Base-by-base conservation (phyloP, 495 filamentous ascomycete species). In the Aspergillus indologenus region DNA sequence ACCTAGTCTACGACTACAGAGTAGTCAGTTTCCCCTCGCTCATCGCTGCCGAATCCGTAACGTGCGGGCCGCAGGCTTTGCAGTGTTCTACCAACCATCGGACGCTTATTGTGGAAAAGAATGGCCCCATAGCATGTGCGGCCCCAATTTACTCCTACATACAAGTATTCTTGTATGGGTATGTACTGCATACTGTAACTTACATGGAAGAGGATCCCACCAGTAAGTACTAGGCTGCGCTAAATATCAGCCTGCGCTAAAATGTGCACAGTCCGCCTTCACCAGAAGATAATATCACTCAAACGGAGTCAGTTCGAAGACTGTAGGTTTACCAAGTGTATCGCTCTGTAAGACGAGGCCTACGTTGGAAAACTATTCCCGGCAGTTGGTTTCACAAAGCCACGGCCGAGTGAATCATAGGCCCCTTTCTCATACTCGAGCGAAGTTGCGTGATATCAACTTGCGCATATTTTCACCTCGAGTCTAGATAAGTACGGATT, bases 221-320 rank as follows among this genome's bases (percentile, higher is more conserved):
- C 52, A 60, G 50, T 56, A 54, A 52, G 48, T 26, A 19, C 18
- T 52, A 56, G 51, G 45, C 56, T 47, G 56, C 56, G 42, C 52
- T 56, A 46, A 53, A 19, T 26, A 19, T 12, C 45, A 56, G 51
- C 34, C 56, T 47, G 56, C 56, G 42, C 52, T 56, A 46, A 53
- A 19, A 23, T 53, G 61, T 64, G 55, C 61, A 58, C 55, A 54
- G 60, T 54, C 56, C 61, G 53, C 60, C 50, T 60, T 54, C 58
- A 63, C 61, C 44, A 54, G 24, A 43, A 5, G 50, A 17, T 20
- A 44, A 6, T 12, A 9, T 42, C 12, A 48, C 54, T n/a, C n/a
- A 42, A 26, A 57, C 18, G 48, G 45, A 57, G 54, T 57, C 47
- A 29, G 45, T 45, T 11, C 12, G 12, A 40, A 40, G 5, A 40